phyloP scores from a whole-genome alignment of 768 basidiomycete species.

The Phylloporus sp. region DNA sequence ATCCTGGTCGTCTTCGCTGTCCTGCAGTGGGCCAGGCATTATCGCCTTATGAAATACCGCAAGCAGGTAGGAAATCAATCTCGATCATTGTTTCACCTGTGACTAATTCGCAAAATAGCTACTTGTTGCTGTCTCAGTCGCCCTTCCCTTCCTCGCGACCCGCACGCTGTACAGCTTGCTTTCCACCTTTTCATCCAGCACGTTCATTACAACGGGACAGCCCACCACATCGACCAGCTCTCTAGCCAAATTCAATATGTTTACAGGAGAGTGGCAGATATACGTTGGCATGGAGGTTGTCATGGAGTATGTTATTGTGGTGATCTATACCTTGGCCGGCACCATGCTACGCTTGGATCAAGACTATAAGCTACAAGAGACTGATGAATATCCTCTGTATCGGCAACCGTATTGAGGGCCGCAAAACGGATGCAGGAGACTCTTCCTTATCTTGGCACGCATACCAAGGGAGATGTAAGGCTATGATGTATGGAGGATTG shows the following conservation, averaged over 20 bases:
- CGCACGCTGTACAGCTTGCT: constrained; percentile 48
- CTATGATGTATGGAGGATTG: not conserved
- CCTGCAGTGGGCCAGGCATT: constrained; percentile 51
- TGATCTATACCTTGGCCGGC: constrained; percentile 39
- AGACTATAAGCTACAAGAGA: constrained; percentile 26
- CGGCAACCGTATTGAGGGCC: constrained; percentile 25
- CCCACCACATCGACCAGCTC: constrained; percentile 22
- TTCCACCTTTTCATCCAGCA: constrained; percentile 47
- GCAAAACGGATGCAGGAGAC: too few relatives aligned
- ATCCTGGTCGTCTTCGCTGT: constrained; percentile 43
- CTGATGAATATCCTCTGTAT: constrained; percentile 35
- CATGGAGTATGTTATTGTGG: constrained; percentile 53
- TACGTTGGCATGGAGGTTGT: constrained; percentile 57
- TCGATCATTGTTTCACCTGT: constrained; percentile 1
- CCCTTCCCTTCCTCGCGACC: constrained; percentile 58
- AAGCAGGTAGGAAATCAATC: constrained; percentile 31
- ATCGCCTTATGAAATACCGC: constrained; percentile 28
- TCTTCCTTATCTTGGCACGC: not conserved
- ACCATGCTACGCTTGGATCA: constrained; percentile 27
- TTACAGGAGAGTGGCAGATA: constrained; percentile 54
- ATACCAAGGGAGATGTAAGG: not conserved
- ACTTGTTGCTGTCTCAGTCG: constrained; percentile 48
- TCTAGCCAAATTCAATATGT: constrained; percentile 53
- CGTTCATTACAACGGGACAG: constrained; percentile 34
- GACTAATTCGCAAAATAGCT: constrained; percentile 39